Evolutionary conservation across 208 protist species (phyloP), one percentile per base, ranked within the genome.

Genomic region (Trypanosoma scelopori): DNA sequence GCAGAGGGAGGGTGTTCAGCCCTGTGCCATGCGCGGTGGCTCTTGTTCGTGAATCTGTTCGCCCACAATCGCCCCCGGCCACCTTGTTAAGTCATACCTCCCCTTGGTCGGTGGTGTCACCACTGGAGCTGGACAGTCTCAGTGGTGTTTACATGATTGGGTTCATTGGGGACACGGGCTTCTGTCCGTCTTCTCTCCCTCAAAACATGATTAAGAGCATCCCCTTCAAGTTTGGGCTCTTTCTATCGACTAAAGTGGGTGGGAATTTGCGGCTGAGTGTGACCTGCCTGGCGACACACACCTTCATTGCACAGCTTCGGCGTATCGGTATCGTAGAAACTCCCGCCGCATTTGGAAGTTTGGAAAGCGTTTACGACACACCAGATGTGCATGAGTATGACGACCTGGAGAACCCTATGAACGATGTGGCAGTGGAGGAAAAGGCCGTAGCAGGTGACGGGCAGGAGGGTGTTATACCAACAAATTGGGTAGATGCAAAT

Each of bases 21-120:
- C 67, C 81, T 28, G 78, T 91, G 18, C 81, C 81, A 25, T 91
- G 85, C 55, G 81, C 77, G 0, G 76, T 86, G 28, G 85, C 81
- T 5, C 85, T 91, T 62, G 59, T 85, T 32, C 81, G 78, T 49
- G 73, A 86, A 53, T 23, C 70, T 4, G 55, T 45, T 11, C 30
- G 11, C 1, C 55, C 50, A 23, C 56, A 55, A 48, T 25, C 60
- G 37, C 16, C 43, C 15, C 11, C 20, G 28, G n/a, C 3, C 45
- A 23, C 9, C 37, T 12, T 15, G 15, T 46, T 23, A n/a, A 12
- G 13, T 3, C 55, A 6, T 20, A 13, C 23, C 4, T 63, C n/a
- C 48, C 50, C 4, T 7, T 41, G 20, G 7, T 28, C 53, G 3
- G 9, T 43, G n/a, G 15, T 41, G 6, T 25, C 9, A 65, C 48